Evolutionary conservation across 2,329 filamentous ascomycete species (phyloP).

Genomic region (Colletotrichum musae): DNA sequence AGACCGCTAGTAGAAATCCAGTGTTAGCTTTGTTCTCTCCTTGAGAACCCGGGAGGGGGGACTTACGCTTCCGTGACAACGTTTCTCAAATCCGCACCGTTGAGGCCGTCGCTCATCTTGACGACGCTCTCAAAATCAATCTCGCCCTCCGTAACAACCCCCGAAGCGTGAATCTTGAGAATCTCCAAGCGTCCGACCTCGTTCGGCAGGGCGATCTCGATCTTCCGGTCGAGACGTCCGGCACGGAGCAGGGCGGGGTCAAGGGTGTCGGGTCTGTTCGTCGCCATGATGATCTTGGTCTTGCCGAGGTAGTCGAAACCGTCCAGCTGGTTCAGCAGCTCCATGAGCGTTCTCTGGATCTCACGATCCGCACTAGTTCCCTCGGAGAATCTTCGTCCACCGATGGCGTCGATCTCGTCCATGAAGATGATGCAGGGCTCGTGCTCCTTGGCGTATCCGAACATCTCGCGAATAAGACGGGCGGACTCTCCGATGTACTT

Average conservation of each 20-base stretch:
- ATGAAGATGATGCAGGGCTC: constrained; percentile 99
- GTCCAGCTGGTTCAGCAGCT: constrained; percentile 97
- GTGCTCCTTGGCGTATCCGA: constrained; percentile 99
- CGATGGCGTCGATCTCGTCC: constrained; percentile 99
- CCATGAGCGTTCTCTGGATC: constrained; percentile 98
- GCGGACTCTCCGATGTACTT: constrained; percentile 99
- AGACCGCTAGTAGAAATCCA: constrained; percentile 75
- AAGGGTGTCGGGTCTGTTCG: constrained; percentile 95
- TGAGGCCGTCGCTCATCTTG: constrained; percentile 99
- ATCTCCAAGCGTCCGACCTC: constrained; percentile 97
- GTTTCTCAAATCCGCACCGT: constrained; percentile 96
- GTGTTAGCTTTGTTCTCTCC: constrained; percentile 45
- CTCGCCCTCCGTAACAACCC: constrained; percentile 91
- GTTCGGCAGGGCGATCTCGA: constrained; percentile 97
- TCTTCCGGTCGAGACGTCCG: constrained; percentile 95
- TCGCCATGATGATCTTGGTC: constrained; percentile 99
- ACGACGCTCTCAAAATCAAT: constrained; percentile 99
- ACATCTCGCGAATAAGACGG: constrained; percentile 98
- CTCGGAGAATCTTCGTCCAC: constrained; percentile 95
- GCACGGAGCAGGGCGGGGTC: constrained; percentile 94
- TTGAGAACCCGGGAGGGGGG: neutral
- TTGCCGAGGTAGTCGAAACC: constrained; percentile 99
- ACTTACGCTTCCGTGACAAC: constrained; percentile 98
- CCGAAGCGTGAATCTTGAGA: constrained; percentile 94
- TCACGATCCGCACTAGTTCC: constrained; percentile 98